phyloP scores from a whole-genome alignment of 352 stramenopile species.

The Globisporangium nodosum region DNA sequence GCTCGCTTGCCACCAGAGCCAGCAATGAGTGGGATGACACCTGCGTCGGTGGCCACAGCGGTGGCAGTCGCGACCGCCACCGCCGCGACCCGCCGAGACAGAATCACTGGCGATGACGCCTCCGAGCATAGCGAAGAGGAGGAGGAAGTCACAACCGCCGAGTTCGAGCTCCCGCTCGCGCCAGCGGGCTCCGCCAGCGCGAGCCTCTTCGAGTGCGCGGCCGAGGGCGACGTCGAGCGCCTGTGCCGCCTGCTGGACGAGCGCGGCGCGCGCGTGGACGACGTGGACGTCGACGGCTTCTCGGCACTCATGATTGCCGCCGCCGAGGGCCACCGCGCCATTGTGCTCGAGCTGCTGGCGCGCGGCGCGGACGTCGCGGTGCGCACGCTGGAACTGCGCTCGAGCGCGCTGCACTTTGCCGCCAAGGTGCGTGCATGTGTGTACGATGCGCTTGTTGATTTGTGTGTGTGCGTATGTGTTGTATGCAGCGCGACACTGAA shows the following conservation, averaged over 20 bases:
- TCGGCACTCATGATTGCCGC: constrained; percentile 80
- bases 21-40: not conserved
- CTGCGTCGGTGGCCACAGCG: not conserved
- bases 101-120: not conserved
- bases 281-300: constrained; percentile 81
- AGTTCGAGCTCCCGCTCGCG: constrained; percentile 61
- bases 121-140: constrained; percentile 20
- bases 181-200: constrained; percentile 44
- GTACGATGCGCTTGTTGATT: not conserved
- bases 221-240: constrained; percentile 60
- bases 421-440: constrained; percentile 40
- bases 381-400: constrained; percentile 68
- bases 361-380: constrained; percentile 55
- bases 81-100: not conserved
- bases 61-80: constrained; percentile 24
- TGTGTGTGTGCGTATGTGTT: not conserved
- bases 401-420: constrained; percentile 73
- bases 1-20: too few relatives aligned
- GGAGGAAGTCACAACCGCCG: constrained; percentile 48
- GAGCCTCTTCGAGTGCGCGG: constrained; percentile 66
- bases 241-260: constrained; percentile 60
- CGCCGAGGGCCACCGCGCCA: constrained; percentile 54
- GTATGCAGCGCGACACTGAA: not conserved
- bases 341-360: constrained; percentile 51
- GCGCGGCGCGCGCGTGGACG: constrained; percentile 48